Conservation (phyloP, 192 early-diverging fungal genomes). For the Haplosporangium gracile region DNA sequence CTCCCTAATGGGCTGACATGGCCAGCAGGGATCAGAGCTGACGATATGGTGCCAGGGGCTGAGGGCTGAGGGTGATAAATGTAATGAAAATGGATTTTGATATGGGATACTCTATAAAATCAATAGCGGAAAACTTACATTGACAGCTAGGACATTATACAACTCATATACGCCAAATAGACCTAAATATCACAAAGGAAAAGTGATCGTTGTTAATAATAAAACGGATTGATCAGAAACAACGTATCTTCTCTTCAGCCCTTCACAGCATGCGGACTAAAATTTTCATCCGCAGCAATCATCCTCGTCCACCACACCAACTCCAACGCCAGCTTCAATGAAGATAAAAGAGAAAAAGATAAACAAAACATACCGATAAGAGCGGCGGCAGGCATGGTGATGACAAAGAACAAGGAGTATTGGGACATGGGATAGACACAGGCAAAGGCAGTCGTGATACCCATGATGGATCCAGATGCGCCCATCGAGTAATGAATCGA, state of each 20-base stretch:
- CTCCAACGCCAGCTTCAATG: background rate
- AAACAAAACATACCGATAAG: conserved; percentile 38
- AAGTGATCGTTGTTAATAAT: background rate
- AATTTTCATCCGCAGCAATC: background rate
- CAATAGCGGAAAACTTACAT: conserved; percentile 17
- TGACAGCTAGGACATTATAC: conserved; percentile 50
- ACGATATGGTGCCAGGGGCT: too few species aligned
- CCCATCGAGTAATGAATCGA: conserved; percentile 54
- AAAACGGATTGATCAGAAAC: too few species aligned
- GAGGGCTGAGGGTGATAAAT: background rate
- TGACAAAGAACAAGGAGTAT: conserved; percentile 64
- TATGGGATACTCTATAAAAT: background rate
- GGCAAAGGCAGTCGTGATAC: conserved; percentile 64
- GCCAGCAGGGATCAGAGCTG: too few species aligned
- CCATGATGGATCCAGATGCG: conserved; percentile 65
- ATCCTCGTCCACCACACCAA: background rate
- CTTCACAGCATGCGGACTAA: background rate
- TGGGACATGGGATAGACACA: conserved; percentile 57
- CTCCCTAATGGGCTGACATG: too few species aligned
- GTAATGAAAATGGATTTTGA: background rate
- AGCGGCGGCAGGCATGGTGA: conserved; percentile 64
- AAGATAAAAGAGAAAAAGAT: too few species aligned
- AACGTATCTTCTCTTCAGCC: background rate
- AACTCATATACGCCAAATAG: conserved; percentile 65
- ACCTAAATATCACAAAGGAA: conserved; percentile 29